phyloP scores from a whole-genome alignment of 257 asterid genomes.

The Rauvolfia tetraphylla region DNA sequence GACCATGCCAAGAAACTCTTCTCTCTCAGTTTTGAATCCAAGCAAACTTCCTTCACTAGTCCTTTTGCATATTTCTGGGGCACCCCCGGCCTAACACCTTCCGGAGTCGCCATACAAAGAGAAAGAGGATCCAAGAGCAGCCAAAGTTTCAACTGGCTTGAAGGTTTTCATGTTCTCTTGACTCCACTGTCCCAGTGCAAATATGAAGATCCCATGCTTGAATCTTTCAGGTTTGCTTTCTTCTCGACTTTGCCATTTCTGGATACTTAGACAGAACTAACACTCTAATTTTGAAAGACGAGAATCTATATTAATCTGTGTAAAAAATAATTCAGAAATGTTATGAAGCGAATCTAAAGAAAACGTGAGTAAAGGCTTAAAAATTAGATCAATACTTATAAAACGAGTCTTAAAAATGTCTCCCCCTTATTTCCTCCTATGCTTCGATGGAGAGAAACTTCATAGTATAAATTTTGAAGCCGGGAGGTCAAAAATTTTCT shows the following conservation, averaged over 20 bases:
- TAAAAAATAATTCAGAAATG: no score
- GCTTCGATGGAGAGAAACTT: not conserved
- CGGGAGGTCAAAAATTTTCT: not conserved
- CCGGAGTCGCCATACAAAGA: conserved; percentile 32
- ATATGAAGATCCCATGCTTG: conserved; percentile 41
- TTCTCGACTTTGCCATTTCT: not conserved
- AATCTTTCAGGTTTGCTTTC: conserved; percentile 56
- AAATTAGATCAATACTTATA: no score
- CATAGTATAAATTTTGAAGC: not conserved
- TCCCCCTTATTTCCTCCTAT: no score
- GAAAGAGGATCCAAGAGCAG: conserved; percentile 9
- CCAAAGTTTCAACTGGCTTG: conserved; percentile 56
- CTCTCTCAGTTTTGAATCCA: conserved; percentile 43
- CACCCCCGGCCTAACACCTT: conserved; percentile 45
- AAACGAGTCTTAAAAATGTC: no score
- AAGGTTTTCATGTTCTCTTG: conserved; percentile 67
- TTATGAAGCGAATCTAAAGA: no score
- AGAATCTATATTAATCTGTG: no score
- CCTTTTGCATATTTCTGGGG: conserved; percentile 85
- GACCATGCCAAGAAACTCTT: conserved; percentile 43
- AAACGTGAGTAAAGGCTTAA: no score
- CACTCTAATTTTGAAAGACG: no score
- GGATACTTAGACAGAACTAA: no score
- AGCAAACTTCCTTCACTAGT: conserved; percentile 30
- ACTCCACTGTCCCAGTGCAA: conserved; percentile 23